These are phyloP conservation scores for Nicotiana noctiflora DNA, from an alignment of 257 asterid species.

Conservation along the genomic window DNA sequence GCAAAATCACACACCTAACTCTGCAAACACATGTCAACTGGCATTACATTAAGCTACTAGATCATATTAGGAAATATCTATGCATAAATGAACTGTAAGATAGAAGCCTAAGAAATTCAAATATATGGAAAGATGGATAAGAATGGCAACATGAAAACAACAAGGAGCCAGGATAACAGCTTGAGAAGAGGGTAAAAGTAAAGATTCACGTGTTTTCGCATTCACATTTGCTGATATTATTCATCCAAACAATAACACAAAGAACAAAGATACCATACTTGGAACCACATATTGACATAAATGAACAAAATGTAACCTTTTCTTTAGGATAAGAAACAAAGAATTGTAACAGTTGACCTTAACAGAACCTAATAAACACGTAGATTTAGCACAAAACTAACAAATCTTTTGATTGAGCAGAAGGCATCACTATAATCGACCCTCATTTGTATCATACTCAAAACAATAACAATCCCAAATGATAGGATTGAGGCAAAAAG, in stretches of 20 bases:
- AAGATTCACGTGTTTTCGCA: background rate
- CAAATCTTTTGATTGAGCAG: background rate
- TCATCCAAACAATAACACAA: background rate
- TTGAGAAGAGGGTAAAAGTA: background rate
- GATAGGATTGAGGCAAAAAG: background rate
- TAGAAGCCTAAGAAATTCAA: background rate
- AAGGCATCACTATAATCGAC: background rate
- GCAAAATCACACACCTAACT: background rate
- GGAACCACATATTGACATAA: background rate
- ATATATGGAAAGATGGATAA: background rate
- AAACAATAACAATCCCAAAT: background rate
- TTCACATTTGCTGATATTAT: conserved; percentile 5
- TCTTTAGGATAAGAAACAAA: background rate
- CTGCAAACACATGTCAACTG: background rate
- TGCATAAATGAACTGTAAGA: no score
- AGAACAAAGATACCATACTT: background rate
- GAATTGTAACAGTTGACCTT: background rate
- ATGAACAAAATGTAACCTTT: background rate
- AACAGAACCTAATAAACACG: background rate
- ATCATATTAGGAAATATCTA: no score
- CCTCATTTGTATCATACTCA: background rate
- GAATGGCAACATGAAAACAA: background rate
- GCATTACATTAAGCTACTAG: background rate
- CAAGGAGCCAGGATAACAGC: background rate
- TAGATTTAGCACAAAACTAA: background rate